Evolutionary conservation across 2,329 filamentous ascomycete species (phyloP).

Genomic region (Emmonsiellopsis sp.): DNA sequence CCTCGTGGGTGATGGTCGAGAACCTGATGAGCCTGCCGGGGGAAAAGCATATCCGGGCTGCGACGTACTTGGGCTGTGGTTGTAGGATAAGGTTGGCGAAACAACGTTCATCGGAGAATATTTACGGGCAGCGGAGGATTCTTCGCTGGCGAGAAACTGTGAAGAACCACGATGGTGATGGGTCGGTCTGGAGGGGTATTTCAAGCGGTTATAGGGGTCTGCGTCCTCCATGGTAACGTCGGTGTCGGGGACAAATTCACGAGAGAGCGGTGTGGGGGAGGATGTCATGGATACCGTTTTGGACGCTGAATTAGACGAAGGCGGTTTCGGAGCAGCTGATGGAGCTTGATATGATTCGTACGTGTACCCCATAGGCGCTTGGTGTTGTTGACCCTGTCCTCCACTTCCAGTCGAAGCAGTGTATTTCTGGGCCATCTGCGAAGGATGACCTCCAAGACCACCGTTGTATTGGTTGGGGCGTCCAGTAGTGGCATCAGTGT

Average conservation of each 20-base stretch:
- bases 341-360: conserved; percentile 58
- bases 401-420: conserved; percentile 15
- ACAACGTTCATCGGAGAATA: conserved; percentile 94
- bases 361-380: conserved; percentile 51
- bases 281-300: conserved; percentile 47
- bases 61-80: conserved; percentile 51
- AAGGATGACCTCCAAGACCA: conserved; percentile 40
- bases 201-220: conserved; percentile 76
- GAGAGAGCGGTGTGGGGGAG: conserved; percentile 53
- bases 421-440: conserved; percentile 42
- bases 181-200: conserved; percentile 72
- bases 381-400: conserved; percentile 27
- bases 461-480: conserved; percentile 58
- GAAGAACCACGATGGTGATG: conserved; percentile 64
- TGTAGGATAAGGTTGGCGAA: conserved; percentile 72
- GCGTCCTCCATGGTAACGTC: conserved; percentile 83
- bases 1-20: conserved; percentile 71
- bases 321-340: conserved; percentile 22
- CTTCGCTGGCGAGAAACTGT: conserved; percentile 63
- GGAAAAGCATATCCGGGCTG: conserved; percentile 46
- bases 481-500: conserved; percentile 52
- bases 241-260: conserved; percentile 58
- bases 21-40: conserved; percentile 39
- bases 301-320: conserved; percentile 31
- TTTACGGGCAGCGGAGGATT: conserved; percentile 75